A percentile compares a stretch with the other conserved stretches of the same genome.
phyloP scores from a whole-genome alignment of 2,329 filamentous ascomycete species.

The Ascochyta lentis region DNA sequence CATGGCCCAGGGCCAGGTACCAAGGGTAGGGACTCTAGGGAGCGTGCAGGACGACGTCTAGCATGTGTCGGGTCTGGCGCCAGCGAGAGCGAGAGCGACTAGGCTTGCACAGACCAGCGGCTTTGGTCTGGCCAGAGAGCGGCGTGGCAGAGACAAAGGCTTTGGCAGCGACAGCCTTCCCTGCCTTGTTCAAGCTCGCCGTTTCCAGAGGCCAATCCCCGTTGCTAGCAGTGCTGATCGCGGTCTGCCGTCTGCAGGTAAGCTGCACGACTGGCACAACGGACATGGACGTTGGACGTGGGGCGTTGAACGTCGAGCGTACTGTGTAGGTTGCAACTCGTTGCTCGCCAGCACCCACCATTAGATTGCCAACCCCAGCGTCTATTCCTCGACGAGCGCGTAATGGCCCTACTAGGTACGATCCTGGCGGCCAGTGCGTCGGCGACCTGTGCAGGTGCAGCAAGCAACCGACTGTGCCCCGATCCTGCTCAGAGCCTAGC shows the following conservation, averaged over 20 bases:
- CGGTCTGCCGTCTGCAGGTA: conserved; percentile 1
- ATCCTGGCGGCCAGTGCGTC: conserved; percentile 34
- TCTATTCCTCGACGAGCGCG: conserved; percentile 6
- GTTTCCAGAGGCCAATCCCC: conserved; percentile 28
- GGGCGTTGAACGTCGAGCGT: no score
- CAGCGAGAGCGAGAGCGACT: conserved; percentile 34
- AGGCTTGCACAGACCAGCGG: conserved; percentile 34
- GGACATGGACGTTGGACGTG: neutral
- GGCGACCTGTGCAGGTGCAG: conserved; percentile 36
- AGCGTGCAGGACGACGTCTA: conserved; percentile 29
- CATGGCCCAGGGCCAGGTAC: conserved; percentile 33
- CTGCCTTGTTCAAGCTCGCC: conserved; percentile 31
- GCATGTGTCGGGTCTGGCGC: conserved; percentile 46
- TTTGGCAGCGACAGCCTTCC: conserved; percentile 30
- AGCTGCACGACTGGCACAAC: conserved; percentile 9
- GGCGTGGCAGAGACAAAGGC: conserved; percentile 43
- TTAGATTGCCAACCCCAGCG: conserved; percentile 2
- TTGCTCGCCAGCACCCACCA: no score
- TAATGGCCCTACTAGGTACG: neutral
- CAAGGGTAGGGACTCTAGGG: conserved; percentile 33
- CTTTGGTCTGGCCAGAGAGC: conserved; percentile 39
- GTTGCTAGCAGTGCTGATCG: conserved; percentile 27
- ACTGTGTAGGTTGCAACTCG: no score
- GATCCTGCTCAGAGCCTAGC: conserved; percentile 26
- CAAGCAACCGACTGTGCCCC: conserved; percentile 29